phyloP scores from a whole-genome alignment of 2,329 filamentous ascomycete species.

The Phaeophleospora eucalypticola region DNA sequence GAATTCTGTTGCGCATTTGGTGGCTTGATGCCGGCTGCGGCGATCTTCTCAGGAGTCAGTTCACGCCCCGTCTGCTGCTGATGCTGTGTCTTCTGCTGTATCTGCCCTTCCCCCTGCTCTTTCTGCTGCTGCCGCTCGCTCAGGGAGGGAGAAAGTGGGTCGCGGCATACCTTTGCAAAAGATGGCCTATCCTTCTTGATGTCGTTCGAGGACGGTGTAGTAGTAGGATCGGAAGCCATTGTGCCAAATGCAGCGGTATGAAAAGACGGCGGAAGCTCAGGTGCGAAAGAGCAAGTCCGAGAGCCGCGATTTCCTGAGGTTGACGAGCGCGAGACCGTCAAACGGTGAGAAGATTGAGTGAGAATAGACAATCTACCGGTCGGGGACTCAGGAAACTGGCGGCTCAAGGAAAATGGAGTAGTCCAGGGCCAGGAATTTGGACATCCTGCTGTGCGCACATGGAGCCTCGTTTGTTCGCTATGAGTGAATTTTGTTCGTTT shows the following conservation, averaged over 20 bases:
- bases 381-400: constrained; percentile 38
- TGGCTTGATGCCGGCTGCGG: constrained; percentile 30
- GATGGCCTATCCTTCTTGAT: constrained; percentile 31
- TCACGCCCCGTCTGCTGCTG: background rate
- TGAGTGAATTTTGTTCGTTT: constrained; percentile 6
- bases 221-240: constrained; percentile 30
- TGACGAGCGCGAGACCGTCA: constrained; percentile 29
- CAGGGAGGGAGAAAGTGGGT: background rate
- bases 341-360: constrained; percentile 26
- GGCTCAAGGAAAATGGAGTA: constrained; percentile 51
- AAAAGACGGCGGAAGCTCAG: constrained; percentile 11
- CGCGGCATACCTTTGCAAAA: constrained; percentile 34
- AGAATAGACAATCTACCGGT: constrained; percentile 26
- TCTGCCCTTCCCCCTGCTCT: too few species aligned
- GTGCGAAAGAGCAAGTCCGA: constrained; percentile 20
- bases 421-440: constrained; percentile 43
- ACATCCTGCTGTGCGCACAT: constrained; percentile 50
- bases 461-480: constrained; percentile 23
- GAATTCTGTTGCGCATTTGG: constrained; percentile 19
- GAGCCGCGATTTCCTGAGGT: constrained; percentile 37
- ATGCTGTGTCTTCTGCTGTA: too few species aligned
- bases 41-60: constrained; percentile 26
- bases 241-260: constrained; percentile 20
- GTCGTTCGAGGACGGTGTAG: constrained; percentile 23
- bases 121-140: too few species aligned